Evolutionary conservation across 345 rosid genomes (phyloP), one percentile per base, ranked within the genome.

Genomic region (Schrenkiella parvula): DNA sequence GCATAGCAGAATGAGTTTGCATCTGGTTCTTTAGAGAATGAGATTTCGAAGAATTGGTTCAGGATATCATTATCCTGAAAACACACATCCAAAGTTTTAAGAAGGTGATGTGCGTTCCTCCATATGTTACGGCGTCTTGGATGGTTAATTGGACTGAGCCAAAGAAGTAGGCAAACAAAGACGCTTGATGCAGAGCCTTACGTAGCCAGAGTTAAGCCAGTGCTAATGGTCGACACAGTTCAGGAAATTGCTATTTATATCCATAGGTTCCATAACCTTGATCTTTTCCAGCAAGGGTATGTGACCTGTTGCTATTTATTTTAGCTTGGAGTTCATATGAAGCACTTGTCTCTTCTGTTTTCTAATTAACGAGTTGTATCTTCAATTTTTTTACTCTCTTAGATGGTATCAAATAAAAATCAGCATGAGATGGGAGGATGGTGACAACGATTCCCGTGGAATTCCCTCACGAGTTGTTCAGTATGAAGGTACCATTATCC

Each of bases 391-490:
- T 15, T 7, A 23, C 23, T 69, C 35, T 63, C 59, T 41, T 77
- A 95, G 99, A 78, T 92, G 97, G 95, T 95, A 95, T 75, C 99
- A 87, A 82, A 79, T 95, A 63, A 95, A 88, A 77, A 82, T 90
- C 74, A 87, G 86, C 62, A 74, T 87, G 89, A 85, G 83, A 87
- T 87, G 93, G 96, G 97, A 95, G 83, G 86, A 88, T n/a, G 56
- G 74, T 64, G 85, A 76, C 52, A 41, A 73, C 77, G 50, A 73
- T 41, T 74, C 82, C 38, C 61, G 78, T 28, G 98, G 88, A 38
- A 81, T 84, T 73, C 97, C 96, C 19, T 86, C 97, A 13, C 87
- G 91, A 79, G 98, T 95, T 73, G 86, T 92, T 80, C 99, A 92
- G 74, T 95, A 92, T 80, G 98, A 89, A 86, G 97, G 98, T 95